Evolutionary conservation across 2,329 filamentous ascomycete species (phyloP).

Genomic region (Trichoderma brevicompactum): DNA sequence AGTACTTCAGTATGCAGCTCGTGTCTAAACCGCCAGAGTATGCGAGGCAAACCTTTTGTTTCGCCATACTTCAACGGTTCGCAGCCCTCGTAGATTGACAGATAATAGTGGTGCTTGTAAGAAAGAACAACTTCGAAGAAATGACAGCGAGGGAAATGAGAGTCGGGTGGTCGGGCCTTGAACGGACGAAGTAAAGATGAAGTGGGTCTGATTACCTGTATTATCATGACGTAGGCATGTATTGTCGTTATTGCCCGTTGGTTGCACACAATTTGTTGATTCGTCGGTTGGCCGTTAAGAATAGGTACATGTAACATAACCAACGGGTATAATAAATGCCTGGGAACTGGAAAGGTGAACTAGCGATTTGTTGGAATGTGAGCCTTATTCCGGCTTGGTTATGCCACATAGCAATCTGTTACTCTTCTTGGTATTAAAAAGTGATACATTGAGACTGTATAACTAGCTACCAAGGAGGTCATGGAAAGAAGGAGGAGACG

Average conservation of each 20-base stretch:
- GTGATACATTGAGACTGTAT: no score
- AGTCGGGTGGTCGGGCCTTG: background rate
- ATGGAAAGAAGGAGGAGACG: no score
- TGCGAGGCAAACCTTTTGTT: slow-evolving; percentile 15
- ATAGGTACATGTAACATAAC: background rate
- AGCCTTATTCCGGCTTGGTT: background rate
- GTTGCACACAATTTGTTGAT: background rate
- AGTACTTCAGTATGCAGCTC: slow-evolving; percentile 6
- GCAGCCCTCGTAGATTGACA: background rate
- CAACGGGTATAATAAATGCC: background rate
- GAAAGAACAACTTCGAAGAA: background rate
- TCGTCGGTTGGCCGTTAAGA: background rate
- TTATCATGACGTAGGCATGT: background rate
- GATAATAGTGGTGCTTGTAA: background rate
- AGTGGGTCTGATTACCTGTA: background rate
- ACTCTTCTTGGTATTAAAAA: background rate
- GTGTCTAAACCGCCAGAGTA: slow-evolving; percentile 15
- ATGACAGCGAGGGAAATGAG: background rate
- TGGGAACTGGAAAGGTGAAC: background rate
- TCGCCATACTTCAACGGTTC: background rate
- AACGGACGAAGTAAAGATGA: background rate
- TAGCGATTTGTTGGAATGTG: background rate
- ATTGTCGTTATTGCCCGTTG: background rate
- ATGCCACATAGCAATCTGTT: background rate
- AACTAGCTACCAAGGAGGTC: no score